Evolutionary conservation across 2,329 filamentous ascomycete species (phyloP).

Genomic region (Conoideocrella luteorostrata): DNA sequence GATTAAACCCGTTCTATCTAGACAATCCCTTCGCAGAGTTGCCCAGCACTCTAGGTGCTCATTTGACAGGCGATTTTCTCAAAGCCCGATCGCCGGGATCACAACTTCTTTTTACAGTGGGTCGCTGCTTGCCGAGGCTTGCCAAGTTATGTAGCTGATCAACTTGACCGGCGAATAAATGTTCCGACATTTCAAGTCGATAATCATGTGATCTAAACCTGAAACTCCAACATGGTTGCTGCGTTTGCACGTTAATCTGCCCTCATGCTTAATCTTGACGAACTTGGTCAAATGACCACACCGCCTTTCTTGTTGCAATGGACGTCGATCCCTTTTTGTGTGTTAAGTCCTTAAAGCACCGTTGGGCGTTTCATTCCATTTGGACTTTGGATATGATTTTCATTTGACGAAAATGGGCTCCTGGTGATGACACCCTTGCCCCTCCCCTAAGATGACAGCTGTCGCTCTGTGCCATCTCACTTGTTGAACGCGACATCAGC

Average conservation of each 20-base stretch:
- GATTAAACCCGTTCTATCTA: no score
- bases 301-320: neutral
- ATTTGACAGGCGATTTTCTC: neutral
- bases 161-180: constrained; percentile 2
- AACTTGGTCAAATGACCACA: neutral
- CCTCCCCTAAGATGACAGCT: no score
- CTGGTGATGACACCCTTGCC: neutral
- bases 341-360: neutral
- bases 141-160: no score
- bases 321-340: neutral
- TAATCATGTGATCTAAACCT: constrained; percentile 2
- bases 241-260: neutral
- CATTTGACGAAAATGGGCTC: neutral
- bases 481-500: neutral
- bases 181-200: neutral
- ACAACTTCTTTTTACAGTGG: no score
- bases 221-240: neutral
- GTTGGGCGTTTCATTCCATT: neutral
- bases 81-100: constrained; percentile 1
- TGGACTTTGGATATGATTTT: neutral
- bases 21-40: no score
- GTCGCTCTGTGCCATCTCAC: neutral
- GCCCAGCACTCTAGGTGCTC: neutral
- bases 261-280: neutral
- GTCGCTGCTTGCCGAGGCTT: neutral